These are phyloP conservation scores for Zymoseptoria crescenta DNA, from an alignment of 2,329 filamentous ascomycete species.

Conservation along the genomic window DNA sequence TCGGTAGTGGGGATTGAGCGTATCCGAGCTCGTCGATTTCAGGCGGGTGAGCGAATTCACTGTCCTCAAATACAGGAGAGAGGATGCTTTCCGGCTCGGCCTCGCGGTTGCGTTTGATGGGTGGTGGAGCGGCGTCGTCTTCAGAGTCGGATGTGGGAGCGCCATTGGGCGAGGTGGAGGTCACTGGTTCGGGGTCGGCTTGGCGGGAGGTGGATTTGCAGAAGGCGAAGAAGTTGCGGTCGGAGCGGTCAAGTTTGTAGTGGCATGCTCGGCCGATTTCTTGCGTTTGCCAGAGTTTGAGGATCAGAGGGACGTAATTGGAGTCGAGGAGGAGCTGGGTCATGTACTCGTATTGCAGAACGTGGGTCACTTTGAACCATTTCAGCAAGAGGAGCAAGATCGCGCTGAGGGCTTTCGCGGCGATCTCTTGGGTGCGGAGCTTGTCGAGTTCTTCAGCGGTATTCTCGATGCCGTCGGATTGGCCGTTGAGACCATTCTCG, in stretches of 20 bases:
- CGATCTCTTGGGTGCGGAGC: constrained; percentile 75
- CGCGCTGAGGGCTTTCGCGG: constrained; percentile 84
- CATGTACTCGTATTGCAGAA: constrained; percentile 92
- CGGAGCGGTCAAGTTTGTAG: constrained; percentile 71
- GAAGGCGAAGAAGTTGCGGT: constrained; percentile 85
- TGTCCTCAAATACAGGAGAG: constrained; percentile 28
- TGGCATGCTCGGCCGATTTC: constrained; percentile 87
- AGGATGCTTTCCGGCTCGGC: constrained; percentile 28
- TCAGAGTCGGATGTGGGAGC: constrained; percentile 38
- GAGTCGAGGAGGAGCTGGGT: constrained; percentile 89
- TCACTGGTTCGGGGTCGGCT: constrained; percentile 19
- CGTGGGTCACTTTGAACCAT: constrained; percentile 92
- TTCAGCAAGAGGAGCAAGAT: constrained; percentile 82
- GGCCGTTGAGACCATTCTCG: constrained; percentile 31
- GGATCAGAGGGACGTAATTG: constrained; percentile 83
- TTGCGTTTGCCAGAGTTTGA: constrained; percentile 91
- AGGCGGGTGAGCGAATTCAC: constrained; percentile 33
- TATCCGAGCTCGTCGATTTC: constrained; percentile 83
- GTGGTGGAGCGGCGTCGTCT: constrained; percentile 79
- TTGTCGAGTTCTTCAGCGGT: constrained; percentile 68
- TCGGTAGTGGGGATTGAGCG: constrained; percentile 61
- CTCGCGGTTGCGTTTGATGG: constrained; percentile 51
- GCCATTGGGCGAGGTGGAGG: constrained; percentile 6
- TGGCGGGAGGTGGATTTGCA: constrained; percentile 68
- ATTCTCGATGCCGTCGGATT: constrained; percentile 22